Percentiles rank a stretch among this genome's conserved stretches.
Evolutionary conservation across 2,329 filamentous ascomycete species (phyloP).

Genomic region (Pestalotiopsis sp.): DNA sequence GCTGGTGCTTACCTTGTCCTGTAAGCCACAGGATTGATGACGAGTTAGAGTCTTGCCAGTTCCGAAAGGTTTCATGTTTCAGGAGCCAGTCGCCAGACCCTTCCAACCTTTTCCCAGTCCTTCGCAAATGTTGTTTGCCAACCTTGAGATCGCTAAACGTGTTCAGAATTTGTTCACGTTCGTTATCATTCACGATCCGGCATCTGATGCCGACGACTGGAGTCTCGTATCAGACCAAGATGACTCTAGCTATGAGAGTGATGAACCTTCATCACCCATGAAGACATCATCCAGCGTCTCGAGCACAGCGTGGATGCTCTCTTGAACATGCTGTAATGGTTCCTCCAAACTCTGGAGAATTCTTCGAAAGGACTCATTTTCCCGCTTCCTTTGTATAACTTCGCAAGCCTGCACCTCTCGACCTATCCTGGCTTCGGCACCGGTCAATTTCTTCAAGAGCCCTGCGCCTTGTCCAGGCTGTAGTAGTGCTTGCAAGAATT

Average conservation of each 20-base stretch:
- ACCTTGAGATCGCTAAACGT: background rate
- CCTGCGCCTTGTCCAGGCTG: background rate
- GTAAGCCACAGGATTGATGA: background rate
- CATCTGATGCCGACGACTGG: too few relatives aligned
- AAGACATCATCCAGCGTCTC: background rate
- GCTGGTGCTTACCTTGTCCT: background rate
- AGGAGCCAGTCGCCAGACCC: background rate
- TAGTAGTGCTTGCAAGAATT: background rate
- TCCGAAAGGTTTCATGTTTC: background rate
- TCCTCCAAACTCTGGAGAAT: background rate
- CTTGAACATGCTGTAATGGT: background rate
- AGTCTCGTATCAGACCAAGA: too few relatives aligned
- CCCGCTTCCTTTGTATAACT: too few relatives aligned
- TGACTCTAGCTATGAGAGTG: too few relatives aligned
- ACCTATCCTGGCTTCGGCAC: too few relatives aligned
- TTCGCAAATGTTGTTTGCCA: background rate
- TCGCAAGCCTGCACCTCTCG: too few relatives aligned
- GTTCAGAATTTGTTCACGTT: background rate
- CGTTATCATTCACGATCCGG: background rate
- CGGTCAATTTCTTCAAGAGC: background rate
- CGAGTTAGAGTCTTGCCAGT: background rate
- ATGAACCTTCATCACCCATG: too few relatives aligned
- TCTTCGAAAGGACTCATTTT: background rate
- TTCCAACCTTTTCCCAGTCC: background rate
- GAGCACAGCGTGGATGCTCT: background rate